A percentile compares a stretch with the other conserved stretches of the same genome.
These are phyloP conservation scores for Anaeromyces robustus DNA, from an alignment of 192 early-diverging fungal genomes.

Conservation along the genomic window DNA sequence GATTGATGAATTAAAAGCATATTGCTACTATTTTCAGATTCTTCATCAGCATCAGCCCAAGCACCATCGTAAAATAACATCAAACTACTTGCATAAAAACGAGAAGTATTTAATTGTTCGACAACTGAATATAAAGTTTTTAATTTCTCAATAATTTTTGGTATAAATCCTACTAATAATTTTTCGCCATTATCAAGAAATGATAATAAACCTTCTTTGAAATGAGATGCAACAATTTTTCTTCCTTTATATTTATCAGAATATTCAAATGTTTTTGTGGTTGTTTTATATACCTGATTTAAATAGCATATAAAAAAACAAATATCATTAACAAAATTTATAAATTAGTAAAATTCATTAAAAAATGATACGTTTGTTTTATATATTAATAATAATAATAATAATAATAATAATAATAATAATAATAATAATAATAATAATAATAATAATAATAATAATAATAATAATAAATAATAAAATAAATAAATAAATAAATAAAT, in stretches of 20 bases:
- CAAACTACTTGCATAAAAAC: constrained; percentile 83
- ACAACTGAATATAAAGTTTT: constrained; percentile 58
- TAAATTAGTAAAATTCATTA: too few relatives aligned
- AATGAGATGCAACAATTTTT: constrained; percentile 57
- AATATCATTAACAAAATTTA: too few relatives aligned
- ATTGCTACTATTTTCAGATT: background rate
- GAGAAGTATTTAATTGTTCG: constrained; percentile 53
- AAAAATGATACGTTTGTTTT: too few relatives aligned
- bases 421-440: too few relatives aligned
- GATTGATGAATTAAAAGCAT: background rate
- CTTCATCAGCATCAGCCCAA: constrained; percentile 4
- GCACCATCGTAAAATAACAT: constrained; percentile 86
- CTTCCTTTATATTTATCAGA: constrained; percentile 95
- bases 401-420: too few relatives aligned
- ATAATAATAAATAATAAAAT: too few relatives aligned
- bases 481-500: too few relatives aligned
- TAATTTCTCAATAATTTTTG: constrained; percentile 59
- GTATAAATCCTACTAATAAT: constrained; percentile 64
- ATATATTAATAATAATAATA: too few relatives aligned
- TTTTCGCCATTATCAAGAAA: constrained; percentile 76
- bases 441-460: too few relatives aligned
- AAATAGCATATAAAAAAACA: too few relatives aligned
- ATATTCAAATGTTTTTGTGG: constrained; percentile 56
- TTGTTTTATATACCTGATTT: constrained; percentile 62
- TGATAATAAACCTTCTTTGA: constrained; percentile 57